Evolutionary conservation across 306 rosid species (phyloP), one percentile per base, ranked within the genome.

Genomic region (Coriaria nepalensis): DNA sequence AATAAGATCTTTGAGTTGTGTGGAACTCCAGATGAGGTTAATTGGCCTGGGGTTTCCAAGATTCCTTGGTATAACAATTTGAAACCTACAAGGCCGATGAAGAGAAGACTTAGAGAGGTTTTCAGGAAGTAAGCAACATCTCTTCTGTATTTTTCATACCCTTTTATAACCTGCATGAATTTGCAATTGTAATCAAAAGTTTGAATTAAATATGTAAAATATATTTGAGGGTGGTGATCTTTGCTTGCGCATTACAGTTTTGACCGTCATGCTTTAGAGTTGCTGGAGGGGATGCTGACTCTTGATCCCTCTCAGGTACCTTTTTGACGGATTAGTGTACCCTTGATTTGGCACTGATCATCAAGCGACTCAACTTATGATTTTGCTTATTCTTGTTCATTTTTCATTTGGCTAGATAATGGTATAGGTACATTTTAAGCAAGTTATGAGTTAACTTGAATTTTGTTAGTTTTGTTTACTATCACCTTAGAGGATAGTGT

Each of bases 41-140:
- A 67, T 47, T 73, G 78, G 78, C 78, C 78, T 5, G 74, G 78
- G 58, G 78, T 73, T 46, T 67, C 78, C 6, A 73, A 73, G 55
- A 73, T 73, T 49, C 78, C 78, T 10, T 73, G 78, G 78, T 73
- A 73, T 56, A 68, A 68, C 68, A 73, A 73, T 65, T 68, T 73
- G 61, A 73, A 73, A 64, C 78, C 74, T 34, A 41, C 78, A 34
- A 63, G 78, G 63, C 74, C 71, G 4, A 46, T 73, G 65, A 73
- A 73, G 65, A 68, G 71, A 40, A 74, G 74, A 38, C 54, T 73
- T 12, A 60, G 71, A 53, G 78, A 73, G 50, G 71, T 64, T 60
- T 73, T 73, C 44, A 64, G 78, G 55, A 71, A 68, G 78, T 73
- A 65, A 73, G 74, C 68, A 32, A 10, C 0, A 15, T 38, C 33